phyloP scores from a whole-genome alignment of 345 rosid genomes.

The Microcos paniculata region DNA sequence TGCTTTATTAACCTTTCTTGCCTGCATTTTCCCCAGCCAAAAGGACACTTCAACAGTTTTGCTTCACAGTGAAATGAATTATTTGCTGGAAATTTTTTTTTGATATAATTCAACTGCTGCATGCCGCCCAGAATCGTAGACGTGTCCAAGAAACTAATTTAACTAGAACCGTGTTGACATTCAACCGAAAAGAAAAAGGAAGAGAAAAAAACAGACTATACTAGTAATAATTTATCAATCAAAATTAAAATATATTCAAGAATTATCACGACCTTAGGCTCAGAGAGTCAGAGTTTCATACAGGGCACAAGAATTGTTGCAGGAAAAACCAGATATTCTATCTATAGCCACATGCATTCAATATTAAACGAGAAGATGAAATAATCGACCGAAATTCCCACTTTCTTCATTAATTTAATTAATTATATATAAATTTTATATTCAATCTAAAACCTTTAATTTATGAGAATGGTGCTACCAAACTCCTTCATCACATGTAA shows the following conservation, averaged over 20 bases:
- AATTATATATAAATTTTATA: constrained; percentile 11
- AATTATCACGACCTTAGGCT: not conserved
- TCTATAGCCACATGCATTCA: constrained; percentile 32
- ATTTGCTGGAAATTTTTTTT: not conserved
- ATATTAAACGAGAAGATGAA: constrained; percentile 25
- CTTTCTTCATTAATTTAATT: constrained; percentile 1
- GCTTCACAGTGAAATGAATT: not conserved
- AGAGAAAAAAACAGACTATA: too few relatives aligned
- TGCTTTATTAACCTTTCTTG: constrained; percentile 6
- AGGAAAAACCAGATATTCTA: not conserved
- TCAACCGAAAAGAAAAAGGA: not conserved
- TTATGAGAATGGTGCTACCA: constrained; percentile 18
- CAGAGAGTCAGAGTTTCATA: not conserved
- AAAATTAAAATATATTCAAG: not conserved
- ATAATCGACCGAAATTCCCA: constrained; percentile 39
- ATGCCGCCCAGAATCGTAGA: constrained; percentile 11
- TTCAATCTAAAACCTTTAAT: constrained; percentile 1
- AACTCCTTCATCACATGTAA: constrained; percentile 53
- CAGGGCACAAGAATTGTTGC: not conserved
- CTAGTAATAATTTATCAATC: not conserved
- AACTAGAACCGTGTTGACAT: constrained; percentile 31
- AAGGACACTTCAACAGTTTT: not conserved
- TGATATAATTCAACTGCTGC: not conserved
- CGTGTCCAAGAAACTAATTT: constrained; percentile 6
- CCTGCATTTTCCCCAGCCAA: constrained; percentile 6